Evolutionary conservation across 139 green algal genomes (phyloP), one percentile per base, ranked within the genome.

Genomic region (Chlorella ohadii): DNA sequence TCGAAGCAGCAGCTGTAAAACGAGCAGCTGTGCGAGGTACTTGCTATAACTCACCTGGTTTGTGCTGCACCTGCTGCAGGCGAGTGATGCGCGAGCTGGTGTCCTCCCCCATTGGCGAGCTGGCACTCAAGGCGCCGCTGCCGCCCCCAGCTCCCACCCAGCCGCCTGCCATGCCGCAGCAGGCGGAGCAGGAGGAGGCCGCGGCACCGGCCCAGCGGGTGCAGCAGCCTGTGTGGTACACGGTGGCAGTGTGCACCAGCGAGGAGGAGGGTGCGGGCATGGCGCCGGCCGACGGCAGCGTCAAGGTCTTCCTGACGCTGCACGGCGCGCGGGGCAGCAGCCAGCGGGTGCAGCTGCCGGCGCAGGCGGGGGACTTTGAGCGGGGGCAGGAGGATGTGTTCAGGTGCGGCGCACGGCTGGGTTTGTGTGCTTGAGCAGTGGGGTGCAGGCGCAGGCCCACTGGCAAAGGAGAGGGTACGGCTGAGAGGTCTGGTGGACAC

Each of bases 321-420:
- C 90, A 93, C 63, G 92, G 92, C 74, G 83, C 87, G 17, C 25
- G 71, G 0, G 92, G 91, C 39, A 85, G 82, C 78, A 93, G 84
- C 36, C 79, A 88, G 22, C 39, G 66, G 9, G 34, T 86, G 15
- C 72, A 82, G 20, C 85, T 96, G 64, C 89, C 91, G 4, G 91
- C 89, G 0, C 78, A 85, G 44, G 85, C 89, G 5, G 90, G 93
- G 76, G 84, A 92, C 61, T 96, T 96, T 84, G 84, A 92, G 85
- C 86, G 91, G 0, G 91, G 89, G 12, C 74, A 84, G 39, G 86
- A 82, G 22, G 90, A 94, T 79, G 87, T 74, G 12, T 96, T 96
- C 84, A 77, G 70, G 70, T 77, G 39, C 44, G 44, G 44, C 44
- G 6, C 44, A 51, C 7, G 44, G n/a, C n/a, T n/a, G n/a, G n/a